These are phyloP conservation scores for Plantago ovata DNA, from an alignment of 257 asterid genomes.

Conservation along the genomic window DNA sequence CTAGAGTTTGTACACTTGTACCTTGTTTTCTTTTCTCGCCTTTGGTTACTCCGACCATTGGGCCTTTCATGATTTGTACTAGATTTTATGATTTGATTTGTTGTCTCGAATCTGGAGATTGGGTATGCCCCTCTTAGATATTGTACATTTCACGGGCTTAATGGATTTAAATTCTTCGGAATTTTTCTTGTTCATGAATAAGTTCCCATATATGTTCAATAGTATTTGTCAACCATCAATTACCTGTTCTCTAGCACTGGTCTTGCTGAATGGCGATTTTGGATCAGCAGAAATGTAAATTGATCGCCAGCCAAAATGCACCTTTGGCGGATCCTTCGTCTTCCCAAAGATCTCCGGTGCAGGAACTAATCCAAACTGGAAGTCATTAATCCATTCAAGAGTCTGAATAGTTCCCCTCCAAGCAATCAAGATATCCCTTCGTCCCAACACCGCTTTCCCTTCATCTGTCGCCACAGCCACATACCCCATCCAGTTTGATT, in stretches of 20 bases:
- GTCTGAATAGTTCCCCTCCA: slow-evolving; percentile 78
- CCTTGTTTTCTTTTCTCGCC: too few species aligned
- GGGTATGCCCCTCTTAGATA: too few species aligned
- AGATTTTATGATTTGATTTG: too few species aligned
- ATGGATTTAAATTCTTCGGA: neutral
- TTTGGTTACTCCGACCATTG: too few species aligned
- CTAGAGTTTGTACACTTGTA: too few species aligned
- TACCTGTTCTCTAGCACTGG: slow-evolving; percentile 74
- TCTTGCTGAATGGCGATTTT: slow-evolving; percentile 47
- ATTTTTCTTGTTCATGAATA: neutral
- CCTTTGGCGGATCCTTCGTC: slow-evolving; percentile 24
- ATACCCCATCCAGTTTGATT: slow-evolving; percentile 87
- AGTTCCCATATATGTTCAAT: too few species aligned
- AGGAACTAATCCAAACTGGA: slow-evolving; percentile 40
- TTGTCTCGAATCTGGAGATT: too few species aligned
- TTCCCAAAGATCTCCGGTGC: slow-evolving; percentile 57
- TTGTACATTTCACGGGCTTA: too few species aligned
- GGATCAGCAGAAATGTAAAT: slow-evolving; percentile 73
- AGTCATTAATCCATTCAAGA: slow-evolving; percentile 73
- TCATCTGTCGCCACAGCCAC: slow-evolving; percentile 84
- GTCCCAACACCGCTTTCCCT: slow-evolving; percentile 53
- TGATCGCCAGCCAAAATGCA: slow-evolving; percentile 77
- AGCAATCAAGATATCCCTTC: slow-evolving; percentile 70
- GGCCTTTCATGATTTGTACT: slow-evolving; percentile 1
- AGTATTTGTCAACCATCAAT: neutral